phyloP scores from a whole-genome alignment of 345 rosid species.

The Gossypium arboreum region DNA sequence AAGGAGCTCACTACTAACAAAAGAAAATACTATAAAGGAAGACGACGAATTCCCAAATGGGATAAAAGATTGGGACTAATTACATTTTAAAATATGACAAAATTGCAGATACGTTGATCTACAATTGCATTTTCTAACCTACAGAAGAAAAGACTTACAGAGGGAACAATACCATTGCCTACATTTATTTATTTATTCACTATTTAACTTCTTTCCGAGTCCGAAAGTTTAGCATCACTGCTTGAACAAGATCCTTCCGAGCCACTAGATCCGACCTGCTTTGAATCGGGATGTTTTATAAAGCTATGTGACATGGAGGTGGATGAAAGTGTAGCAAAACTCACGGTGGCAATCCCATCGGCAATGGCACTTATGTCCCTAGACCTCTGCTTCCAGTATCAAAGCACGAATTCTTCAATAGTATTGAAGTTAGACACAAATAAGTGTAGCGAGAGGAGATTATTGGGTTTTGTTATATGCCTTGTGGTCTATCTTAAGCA shows the following conservation, averaged over 20 bases:
- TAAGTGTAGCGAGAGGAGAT: too few species aligned
- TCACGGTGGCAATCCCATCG: slow-evolving; percentile 33
- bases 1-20: not conserved
- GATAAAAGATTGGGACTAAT: slow-evolving; percentile 16
- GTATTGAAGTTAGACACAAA: too few species aligned
- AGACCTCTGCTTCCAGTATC: slow-evolving; percentile 35
- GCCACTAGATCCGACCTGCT: slow-evolving; percentile 16
- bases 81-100: slow-evolving; percentile 32
- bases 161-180: not conserved
- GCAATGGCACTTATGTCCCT: slow-evolving; percentile 42
- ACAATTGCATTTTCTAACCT: slow-evolving; percentile 10
- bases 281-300: slow-evolving; percentile 2
- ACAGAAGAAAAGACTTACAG: slow-evolving; percentile 16
- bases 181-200: not conserved
- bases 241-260: slow-evolving; percentile 22
- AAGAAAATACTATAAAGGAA: not conserved
- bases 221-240: slow-evolving; percentile 2
- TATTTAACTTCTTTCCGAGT: slow-evolving; percentile 19
- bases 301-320: slow-evolving; percentile 13
- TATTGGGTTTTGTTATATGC: too few species aligned
- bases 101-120: slow-evolving; percentile 24
- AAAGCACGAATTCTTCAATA: too few species aligned
- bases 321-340: slow-evolving; percentile 42
- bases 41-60: not conserved
- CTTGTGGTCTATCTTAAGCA: too few species aligned